Percentiles rank a stretch among this genome's conserved stretches.
Conservation (phyloP, 108 stramenopile genomes). For the Pseudonitzschia multistriata region DNA sequence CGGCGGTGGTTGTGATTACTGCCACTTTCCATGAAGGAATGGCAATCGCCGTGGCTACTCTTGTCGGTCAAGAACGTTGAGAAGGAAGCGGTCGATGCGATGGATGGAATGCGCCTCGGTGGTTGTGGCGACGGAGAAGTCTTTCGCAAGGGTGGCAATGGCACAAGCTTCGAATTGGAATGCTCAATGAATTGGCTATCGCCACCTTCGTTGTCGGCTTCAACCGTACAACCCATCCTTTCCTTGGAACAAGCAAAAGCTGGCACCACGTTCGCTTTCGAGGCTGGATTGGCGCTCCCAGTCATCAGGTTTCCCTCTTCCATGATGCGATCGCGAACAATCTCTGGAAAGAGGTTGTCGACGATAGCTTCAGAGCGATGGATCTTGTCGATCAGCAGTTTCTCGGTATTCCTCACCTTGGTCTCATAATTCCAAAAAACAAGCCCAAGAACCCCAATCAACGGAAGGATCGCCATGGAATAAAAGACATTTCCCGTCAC, state of each 20-base stretch:
- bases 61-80: no score
- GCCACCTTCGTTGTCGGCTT: no score
- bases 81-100: background rate
- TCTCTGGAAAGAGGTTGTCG: conserved; percentile 40
- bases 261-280: no score
- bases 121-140: background rate
- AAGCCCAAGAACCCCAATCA: background rate
- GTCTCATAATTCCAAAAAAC: background rate
- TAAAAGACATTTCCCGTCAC: background rate
- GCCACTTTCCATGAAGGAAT: no score
- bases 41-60: no score
- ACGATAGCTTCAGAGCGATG: conserved; percentile 36
- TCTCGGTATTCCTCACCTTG: background rate
- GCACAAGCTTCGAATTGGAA: background rate
- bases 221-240: no score
- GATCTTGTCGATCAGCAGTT: conserved; percentile 15
- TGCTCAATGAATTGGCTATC: no score
- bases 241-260: no score
- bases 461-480: background rate
- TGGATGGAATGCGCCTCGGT: background rate
- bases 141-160: background rate
- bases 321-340: conserved; percentile 45
- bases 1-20: background rate
- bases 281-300: no score
- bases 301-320: conserved; percentile 7